Evolutionary conservation across 305 asterid species (phyloP).

Genomic region (Plantago coronopus): DNA sequence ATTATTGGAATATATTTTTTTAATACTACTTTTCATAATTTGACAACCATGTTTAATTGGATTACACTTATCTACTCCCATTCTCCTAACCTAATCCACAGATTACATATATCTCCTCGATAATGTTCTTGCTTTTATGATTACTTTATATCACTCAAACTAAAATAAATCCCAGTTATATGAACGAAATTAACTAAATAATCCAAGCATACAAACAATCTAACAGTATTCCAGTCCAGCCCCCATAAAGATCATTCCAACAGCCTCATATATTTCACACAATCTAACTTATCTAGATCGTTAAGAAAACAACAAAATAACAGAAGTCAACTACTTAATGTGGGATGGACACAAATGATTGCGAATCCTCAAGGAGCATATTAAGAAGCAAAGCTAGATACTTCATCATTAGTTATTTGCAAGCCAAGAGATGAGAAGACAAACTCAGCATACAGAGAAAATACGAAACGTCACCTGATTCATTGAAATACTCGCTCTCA

Average conservation of each 20-base stretch:
- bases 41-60: background rate
- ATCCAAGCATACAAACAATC: background rate
- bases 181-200: background rate
- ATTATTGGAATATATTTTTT: background rate
- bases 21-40: background rate
- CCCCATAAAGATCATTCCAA: slow-evolving; percentile 1
- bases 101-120: background rate
- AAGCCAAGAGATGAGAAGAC: too few relatives aligned
- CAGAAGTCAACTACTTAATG: too few relatives aligned
- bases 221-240: background rate
- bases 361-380: too few relatives aligned
- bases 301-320: background rate
- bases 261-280: background rate
- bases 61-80: too few relatives aligned
- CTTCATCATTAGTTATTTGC: too few relatives aligned
- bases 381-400: too few relatives aligned
- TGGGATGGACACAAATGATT: too few relatives aligned
- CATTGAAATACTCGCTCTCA: slow-evolving; percentile 52
- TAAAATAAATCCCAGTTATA: background rate
- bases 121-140: too few relatives aligned
- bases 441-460: background rate
- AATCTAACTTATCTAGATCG: background rate
- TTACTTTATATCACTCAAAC: background rate
- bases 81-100: background rate
- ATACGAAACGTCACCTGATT: slow-evolving; percentile 51